Percentiles rank a stretch among this genome's conserved stretches.
phyloP scores from a whole-genome alignment of 352 stramenopile species.

The Pythium folliculosum region DNA sequence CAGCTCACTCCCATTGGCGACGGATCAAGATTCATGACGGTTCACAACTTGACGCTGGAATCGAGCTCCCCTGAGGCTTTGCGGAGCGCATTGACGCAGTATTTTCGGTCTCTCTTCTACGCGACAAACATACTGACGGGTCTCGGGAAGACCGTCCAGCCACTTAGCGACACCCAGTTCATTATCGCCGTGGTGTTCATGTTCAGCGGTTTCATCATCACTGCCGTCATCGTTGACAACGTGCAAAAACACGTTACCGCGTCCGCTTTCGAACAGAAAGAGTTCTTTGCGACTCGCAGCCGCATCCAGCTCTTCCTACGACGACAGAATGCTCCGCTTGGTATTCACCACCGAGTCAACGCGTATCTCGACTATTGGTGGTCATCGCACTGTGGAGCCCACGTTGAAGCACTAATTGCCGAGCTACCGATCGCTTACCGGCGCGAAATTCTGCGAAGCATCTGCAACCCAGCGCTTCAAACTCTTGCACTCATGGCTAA shows the following conservation, averaged over 20 bases:
- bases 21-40: neutral
- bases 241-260: constrained; percentile 55
- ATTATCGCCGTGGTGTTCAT: constrained; percentile 47
- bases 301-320: constrained; percentile 49
- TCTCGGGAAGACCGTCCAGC: constrained; percentile 42
- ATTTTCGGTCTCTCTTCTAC: constrained; percentile 41
- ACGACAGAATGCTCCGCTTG: constrained; percentile 40
- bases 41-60: constrained; percentile 29
- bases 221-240: constrained; percentile 49
- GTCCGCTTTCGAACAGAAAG: constrained; percentile 49
- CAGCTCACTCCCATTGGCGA: constrained; percentile 20
- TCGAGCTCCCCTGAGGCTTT: neutral
- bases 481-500: constrained; percentile 33
- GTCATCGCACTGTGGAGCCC: constrained; percentile 40
- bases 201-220: constrained; percentile 54
- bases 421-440: constrained; percentile 39
- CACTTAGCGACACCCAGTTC: constrained; percentile 42
- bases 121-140: constrained; percentile 37
- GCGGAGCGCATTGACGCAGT: constrained; percentile 31
- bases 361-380: constrained; percentile 57
- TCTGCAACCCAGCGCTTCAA: constrained; percentile 44
- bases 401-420: constrained; percentile 36
- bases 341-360: constrained; percentile 48
- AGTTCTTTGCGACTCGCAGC: constrained; percentile 46
- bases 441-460: constrained; percentile 43